Base-by-base conservation (phyloP, 306 rosid species). In the Vigna unguiculata region DNA sequence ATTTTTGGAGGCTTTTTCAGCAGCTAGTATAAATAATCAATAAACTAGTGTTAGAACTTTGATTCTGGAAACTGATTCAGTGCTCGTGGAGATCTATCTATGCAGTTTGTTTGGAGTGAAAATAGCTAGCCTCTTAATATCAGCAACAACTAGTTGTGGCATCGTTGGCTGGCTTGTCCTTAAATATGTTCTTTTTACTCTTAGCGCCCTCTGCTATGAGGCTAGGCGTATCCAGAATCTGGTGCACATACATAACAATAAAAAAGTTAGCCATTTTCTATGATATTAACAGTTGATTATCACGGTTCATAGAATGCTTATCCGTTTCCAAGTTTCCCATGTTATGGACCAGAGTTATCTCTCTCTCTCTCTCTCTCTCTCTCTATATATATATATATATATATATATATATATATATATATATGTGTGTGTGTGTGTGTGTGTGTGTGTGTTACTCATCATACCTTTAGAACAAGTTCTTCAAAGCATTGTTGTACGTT, bases 401-500 rank as follows among this genome's bases (percentile, higher is more conserved):
- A 32, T 32, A 32, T 32, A 5, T 5, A 32, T 17, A 24, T 62
- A 65, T 48, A 62, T 52, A 45, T 24, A 34, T 34, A 16, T 43
- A 52, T 19, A 45, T 22, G 4, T 30, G 4, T 30, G 4, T 30
- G 4, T 30, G 4, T 30, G 4, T 30, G 4, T 30, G 3, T 32
- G 1, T 32, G 0, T 38, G 1, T 40, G 1, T 4, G 3, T 43
- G 49, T 55, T 34, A 78, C 43, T 69, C 65, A 79, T 52, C 66
- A 65, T 81, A 95, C 97, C 97, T 92, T 95, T 60, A 92, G 77
- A 72, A 95, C 97, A 77, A 90, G 97, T 83, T 95, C 99, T 77
- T 95, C 99, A 79, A 95, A 95, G 88, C 99, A 95, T 48, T 92
- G 97, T 64, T 90, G 92, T 46, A 95, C 97, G 57, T 95, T 92